Conservation (phyloP, 768 basidiomycete genomes). For the Cyclocybe aegerita region DNA sequence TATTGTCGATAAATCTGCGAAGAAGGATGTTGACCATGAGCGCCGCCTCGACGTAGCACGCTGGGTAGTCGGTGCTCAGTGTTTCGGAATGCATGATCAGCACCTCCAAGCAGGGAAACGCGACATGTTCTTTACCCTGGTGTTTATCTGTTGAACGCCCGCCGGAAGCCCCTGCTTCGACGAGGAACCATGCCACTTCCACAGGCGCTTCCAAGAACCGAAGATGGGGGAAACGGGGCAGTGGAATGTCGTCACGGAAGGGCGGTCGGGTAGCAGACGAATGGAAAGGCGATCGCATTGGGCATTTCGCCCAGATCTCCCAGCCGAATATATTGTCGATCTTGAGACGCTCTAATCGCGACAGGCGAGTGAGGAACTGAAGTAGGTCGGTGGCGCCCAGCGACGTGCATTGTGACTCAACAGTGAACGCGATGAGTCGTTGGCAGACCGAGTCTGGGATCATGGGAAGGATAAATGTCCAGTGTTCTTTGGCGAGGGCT, state of each 20-base stretch:
- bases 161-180: neutral
- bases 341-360: conserved; percentile 11
- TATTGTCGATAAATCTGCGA: too few species aligned
- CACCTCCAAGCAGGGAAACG: conserved; percentile 3
- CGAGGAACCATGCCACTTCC: conserved; percentile 13
- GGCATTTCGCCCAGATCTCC: conserved; percentile 3
- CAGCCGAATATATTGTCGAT: conserved; percentile 16
- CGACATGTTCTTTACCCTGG: neutral
- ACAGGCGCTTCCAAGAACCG: conserved; percentile 11
- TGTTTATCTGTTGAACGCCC: too few species aligned
- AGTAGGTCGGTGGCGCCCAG: conserved; percentile 15
- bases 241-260: neutral
- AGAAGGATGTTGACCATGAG: conserved; percentile 12
- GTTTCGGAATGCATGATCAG: conserved; percentile 13
- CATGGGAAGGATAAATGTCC: conserved; percentile 15
- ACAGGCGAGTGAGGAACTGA: conserved; percentile 12
- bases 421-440: conserved; percentile 14
- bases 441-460: conserved; percentile 13
- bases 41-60: conserved; percentile 15
- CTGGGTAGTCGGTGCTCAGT: conserved; percentile 11
- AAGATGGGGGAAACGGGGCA: conserved; percentile 5
- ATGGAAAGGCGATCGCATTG: neutral
- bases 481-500: conserved; percentile 12
- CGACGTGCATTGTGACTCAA: conserved; percentile 14
- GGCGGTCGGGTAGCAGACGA: too few species aligned